Conservation (phyloP, 2,329 filamentous ascomycete species). For the Chaetoscypha palmicola region DNA sequence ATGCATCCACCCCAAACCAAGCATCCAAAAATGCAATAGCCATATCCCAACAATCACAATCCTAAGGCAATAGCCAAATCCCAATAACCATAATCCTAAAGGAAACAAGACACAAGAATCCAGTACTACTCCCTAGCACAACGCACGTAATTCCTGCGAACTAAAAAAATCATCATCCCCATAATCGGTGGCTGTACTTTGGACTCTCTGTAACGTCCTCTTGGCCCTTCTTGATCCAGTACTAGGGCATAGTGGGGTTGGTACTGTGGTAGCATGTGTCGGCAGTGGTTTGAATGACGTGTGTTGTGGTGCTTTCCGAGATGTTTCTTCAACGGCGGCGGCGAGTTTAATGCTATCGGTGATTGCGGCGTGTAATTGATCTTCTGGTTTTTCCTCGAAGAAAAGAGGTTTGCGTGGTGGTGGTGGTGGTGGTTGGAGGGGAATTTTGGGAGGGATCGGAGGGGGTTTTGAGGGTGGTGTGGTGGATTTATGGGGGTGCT, state of each 20-base stretch:
- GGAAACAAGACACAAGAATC: neutral
- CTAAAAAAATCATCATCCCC: slow-evolving; percentile 27
- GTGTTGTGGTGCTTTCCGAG: neutral
- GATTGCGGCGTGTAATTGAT: slow-evolving; percentile 21
- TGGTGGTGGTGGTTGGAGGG: neutral
- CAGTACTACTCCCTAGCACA: slow-evolving; percentile 4
- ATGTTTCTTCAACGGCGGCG: neutral
- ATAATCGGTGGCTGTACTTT: slow-evolving; percentile 25
- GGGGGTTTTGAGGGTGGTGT: neutral
- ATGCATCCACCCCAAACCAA: neutral
- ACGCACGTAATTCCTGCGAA: slow-evolving; percentile 20
- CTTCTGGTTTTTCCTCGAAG: slow-evolving; percentile 28
- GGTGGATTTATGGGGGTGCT: neutral
- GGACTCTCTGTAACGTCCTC: neutral
- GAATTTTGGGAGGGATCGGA: slow-evolving; percentile 1
- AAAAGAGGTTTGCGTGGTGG: slow-evolving; percentile 15
- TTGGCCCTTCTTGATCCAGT: neutral
- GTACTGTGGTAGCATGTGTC: no score
- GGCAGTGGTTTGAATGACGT: neutral
- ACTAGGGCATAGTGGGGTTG: neutral
- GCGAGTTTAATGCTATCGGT: slow-evolving; percentile 18
- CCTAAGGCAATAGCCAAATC: no score
- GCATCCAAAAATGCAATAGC: no score
- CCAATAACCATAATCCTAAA: neutral
- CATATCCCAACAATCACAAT: no score